These are phyloP conservation scores for Blastobotrys capitulatus DNA, from an alignment of 1,139 yeast genomes.

Conservation along the genomic window DNA sequence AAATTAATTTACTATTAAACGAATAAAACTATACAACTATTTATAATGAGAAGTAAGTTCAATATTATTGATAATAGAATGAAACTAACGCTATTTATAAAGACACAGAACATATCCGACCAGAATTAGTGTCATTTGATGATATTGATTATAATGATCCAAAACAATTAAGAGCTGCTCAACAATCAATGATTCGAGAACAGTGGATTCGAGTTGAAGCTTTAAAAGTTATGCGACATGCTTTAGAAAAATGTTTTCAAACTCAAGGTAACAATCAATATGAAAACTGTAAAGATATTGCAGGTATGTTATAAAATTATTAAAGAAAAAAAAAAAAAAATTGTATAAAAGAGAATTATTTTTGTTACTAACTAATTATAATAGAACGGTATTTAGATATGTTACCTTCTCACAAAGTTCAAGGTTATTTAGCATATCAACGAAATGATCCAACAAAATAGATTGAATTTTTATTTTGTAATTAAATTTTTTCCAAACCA, in stretches of 20 bases:
- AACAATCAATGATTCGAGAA: slow-evolving; percentile 71
- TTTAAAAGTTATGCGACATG: slow-evolving; percentile 63
- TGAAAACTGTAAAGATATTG: slow-evolving; percentile 72
- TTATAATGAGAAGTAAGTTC: slow-evolving; percentile 11
- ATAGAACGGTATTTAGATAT: slow-evolving; percentile 64
- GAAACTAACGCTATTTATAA: background rate
- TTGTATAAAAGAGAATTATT: background rate
- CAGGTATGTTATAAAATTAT: slow-evolving; percentile 35
- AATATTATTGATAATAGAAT: background rate
- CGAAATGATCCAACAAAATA: slow-evolving; percentile 78
- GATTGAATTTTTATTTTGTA: slow-evolving; percentile 14
- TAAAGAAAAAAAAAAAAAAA: background rate
- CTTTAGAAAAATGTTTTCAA: slow-evolving; percentile 59
- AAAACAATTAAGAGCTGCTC: slow-evolving; percentile 61
- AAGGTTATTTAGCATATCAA: slow-evolving; percentile 77
- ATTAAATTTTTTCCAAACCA: background rate
- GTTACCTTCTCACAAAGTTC: slow-evolving; percentile 61
- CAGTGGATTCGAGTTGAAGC: slow-evolving; percentile 73
- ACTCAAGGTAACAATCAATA: slow-evolving; percentile 68
- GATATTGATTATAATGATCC: slow-evolving; percentile 71
- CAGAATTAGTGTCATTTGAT: slow-evolving; percentile 77
- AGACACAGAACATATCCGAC: slow-evolving; percentile 49
- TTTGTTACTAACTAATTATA: background rate
- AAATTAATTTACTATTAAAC: no score
- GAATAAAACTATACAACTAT: no score